A percentile compares a stretch with the other conserved stretches of the same genome.
These are phyloP conservation scores for Paecilomyces niveus DNA, from an alignment of 2,329 filamentous ascomycete species.

Conservation along the genomic window DNA sequence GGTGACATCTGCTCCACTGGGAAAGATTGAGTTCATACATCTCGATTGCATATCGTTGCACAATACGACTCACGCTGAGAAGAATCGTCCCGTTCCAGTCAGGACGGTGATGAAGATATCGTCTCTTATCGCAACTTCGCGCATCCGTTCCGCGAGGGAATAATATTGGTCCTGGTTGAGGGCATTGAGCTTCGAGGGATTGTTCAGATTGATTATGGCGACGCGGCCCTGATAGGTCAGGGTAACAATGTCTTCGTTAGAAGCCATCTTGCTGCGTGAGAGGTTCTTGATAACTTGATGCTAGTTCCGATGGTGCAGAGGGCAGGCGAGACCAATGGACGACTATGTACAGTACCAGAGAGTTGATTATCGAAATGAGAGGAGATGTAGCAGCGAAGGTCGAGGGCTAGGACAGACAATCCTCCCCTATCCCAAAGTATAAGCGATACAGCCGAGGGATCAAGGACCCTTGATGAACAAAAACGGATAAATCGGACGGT, in stretches of 20 bases:
- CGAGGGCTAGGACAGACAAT: too few relatives aligned
- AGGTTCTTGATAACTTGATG: not conserved
- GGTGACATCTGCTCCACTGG: slow-evolving; percentile 72
- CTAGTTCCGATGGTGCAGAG: not conserved
- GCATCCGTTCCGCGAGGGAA: slow-evolving; percentile 62
- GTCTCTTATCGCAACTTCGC: slow-evolving; percentile 69
- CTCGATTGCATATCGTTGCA: not conserved
- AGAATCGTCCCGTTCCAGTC: slow-evolving; percentile 71
- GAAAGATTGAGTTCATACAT: not conserved
- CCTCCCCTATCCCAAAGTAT: too few relatives aligned
- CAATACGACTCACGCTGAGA: slow-evolving; percentile 64
- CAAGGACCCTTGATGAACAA: too few relatives aligned
- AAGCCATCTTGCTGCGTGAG: not conserved
- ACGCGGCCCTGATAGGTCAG: slow-evolving; percentile 61
- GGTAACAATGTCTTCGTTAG: slow-evolving; percentile 43
- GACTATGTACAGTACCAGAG: not conserved
- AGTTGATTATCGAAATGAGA: not conserved
- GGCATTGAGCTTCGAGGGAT: slow-evolving; percentile 81
- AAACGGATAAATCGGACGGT: too few relatives aligned
- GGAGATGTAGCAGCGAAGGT: too few relatives aligned
- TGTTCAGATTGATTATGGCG: slow-evolving; percentile 81
- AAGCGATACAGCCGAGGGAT: too few relatives aligned
- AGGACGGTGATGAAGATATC: slow-evolving; percentile 81
- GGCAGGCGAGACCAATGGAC: not conserved
- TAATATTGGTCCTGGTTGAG: slow-evolving; percentile 68